Evolutionary conservation across 805 yeast genomes (phyloP).

Genomic region (Ogataea methylovora): DNA sequence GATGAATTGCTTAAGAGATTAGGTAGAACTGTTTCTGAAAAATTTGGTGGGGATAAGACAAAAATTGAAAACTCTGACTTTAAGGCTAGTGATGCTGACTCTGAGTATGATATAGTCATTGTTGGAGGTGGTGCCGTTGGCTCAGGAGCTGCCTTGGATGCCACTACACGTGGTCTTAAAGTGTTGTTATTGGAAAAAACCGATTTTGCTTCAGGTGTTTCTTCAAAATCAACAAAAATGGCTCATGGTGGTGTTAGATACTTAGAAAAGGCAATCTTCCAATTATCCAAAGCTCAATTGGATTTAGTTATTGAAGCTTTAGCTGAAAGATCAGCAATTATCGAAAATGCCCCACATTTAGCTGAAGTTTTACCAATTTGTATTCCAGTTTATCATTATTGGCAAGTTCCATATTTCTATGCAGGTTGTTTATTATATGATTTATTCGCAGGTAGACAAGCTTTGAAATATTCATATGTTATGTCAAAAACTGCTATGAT

Average conservation of each 20-base stretch:
- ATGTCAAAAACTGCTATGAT: conserved; percentile 58
- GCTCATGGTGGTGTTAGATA: conserved; percentile 98
- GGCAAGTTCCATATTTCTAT: conserved; percentile 94
- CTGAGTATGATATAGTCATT: conserved; percentile 70
- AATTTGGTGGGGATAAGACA: conserved; percentile 1
- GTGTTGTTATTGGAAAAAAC: conserved; percentile 81
- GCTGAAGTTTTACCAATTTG: conserved; percentile 81
- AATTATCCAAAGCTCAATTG: conserved; percentile 82
- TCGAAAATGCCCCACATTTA: conserved; percentile 89
- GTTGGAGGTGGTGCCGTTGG: conserved; percentile 98
- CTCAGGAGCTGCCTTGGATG: conserved; percentile 88
- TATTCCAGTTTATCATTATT: conserved; percentile 93
- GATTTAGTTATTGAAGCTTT: conserved; percentile 85
- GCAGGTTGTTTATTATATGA: conserved; percentile 90
- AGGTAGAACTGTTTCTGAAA: conserved; percentile 14
- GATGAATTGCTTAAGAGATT: conserved; percentile 42
- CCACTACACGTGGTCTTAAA: conserved; percentile 81
- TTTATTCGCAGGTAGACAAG: conserved; percentile 84
- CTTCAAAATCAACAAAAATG: conserved; percentile 90
- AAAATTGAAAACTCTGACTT: conserved; percentile 2
- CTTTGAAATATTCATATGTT: conserved; percentile 70
- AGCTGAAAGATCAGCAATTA: conserved; percentile 77
- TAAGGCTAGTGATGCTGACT: conserved; percentile 25
- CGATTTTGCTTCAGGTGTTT: conserved; percentile 90
- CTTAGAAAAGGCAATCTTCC: conserved; percentile 90